A percentile compares a stretch with the other conserved stretches of the same genome.
These are phyloP conservation scores for Thymus mandschuricus DNA, from an alignment of 257 asterid species.

Conservation along the genomic window DNA sequence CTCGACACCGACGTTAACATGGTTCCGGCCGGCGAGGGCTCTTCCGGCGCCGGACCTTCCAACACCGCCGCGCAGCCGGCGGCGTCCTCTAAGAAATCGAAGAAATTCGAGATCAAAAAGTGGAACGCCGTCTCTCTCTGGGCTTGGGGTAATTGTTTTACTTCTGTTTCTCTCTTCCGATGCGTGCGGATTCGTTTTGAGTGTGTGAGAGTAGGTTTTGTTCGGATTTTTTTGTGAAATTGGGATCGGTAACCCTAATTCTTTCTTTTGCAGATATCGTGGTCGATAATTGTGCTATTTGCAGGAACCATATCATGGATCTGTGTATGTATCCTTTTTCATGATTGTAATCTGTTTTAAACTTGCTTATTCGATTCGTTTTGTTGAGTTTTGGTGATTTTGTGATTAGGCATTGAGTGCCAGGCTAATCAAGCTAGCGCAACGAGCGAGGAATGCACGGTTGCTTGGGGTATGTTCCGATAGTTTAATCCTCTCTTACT, in stretches of 20 bases:
- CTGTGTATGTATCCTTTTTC: slow-evolving; percentile 62
- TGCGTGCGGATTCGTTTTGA: background rate
- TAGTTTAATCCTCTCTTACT: background rate
- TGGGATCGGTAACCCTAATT: slow-evolving; percentile 37
- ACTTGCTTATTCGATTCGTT: slow-evolving; percentile 5
- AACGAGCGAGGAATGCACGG: slow-evolving; percentile 97
- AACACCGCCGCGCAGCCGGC: slow-evolving; percentile 37
- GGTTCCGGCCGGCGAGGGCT: slow-evolving; percentile 80
- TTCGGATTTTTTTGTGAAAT: slow-evolving; percentile 3
- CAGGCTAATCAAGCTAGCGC: slow-evolving; percentile 99
- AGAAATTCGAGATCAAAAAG: slow-evolving; percentile 86
- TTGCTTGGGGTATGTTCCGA: slow-evolving; percentile 91
- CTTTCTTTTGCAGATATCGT: slow-evolving; percentile 70
- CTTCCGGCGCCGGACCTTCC: slow-evolving; percentile 68
- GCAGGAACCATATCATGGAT: slow-evolving; percentile 98
- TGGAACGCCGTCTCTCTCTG: slow-evolving; percentile 95
- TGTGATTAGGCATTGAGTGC: slow-evolving; percentile 83
- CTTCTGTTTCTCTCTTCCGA: background rate
- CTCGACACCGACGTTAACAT: slow-evolving; percentile 69
- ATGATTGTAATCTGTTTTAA: background rate
- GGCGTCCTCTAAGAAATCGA: slow-evolving; percentile 59
- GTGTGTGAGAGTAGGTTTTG: background rate
- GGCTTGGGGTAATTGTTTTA: slow-evolving; percentile 75
- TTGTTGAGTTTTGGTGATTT: slow-evolving; percentile 9
- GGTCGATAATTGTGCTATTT: slow-evolving; percentile 94